Percentiles rank a stretch among this genome's conserved stretches.
phyloP scores from a whole-genome alignment of 1,139 yeast species.

The Taphrina confusa region DNA sequence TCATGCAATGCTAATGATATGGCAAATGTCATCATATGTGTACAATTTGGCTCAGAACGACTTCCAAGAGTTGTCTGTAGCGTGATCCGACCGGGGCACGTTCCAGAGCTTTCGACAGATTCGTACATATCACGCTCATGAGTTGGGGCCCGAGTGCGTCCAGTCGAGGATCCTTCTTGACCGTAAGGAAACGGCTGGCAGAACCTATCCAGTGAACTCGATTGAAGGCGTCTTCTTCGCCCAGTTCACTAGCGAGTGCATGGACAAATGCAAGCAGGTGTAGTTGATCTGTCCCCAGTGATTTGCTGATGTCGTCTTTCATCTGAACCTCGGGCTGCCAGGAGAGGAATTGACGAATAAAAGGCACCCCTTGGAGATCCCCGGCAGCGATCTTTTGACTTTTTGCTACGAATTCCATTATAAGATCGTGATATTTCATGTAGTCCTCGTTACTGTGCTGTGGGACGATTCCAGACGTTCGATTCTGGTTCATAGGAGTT shows the following conservation, averaged over 20 bases:
- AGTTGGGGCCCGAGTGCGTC: constrained; percentile 13
- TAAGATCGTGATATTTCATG: constrained; percentile 4
- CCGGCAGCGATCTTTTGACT: constrained; percentile 13
- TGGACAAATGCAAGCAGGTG: constrained; percentile 20
- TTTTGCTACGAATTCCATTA: constrained; percentile 15
- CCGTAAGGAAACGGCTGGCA: background rate
- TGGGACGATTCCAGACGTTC: background rate
- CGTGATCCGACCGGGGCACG: constrained; percentile 10
- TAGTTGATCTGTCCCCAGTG: constrained; percentile 6
- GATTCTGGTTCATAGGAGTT: background rate
- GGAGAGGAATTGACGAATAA: constrained; percentile 19
- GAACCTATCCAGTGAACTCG: constrained; percentile 20
- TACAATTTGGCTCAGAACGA: background rate
- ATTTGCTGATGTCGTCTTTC: constrained; percentile 11
- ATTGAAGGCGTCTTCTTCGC: constrained; percentile 13
- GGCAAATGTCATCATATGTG: background rate
- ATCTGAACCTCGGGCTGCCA: constrained; percentile 16
- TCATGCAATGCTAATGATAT: background rate
- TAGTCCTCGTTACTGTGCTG: constrained; percentile 1
- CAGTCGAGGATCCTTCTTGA: constrained; percentile 9
- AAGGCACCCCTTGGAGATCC: constrained; percentile 13
- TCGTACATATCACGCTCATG: background rate
- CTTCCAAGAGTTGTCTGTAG: constrained; percentile 5
- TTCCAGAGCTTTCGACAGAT: background rate
- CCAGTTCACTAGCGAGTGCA: constrained; percentile 15